phyloP scores from a whole-genome alignment of 768 basidiomycete genomes.

The Mycena indigotica region DNA sequence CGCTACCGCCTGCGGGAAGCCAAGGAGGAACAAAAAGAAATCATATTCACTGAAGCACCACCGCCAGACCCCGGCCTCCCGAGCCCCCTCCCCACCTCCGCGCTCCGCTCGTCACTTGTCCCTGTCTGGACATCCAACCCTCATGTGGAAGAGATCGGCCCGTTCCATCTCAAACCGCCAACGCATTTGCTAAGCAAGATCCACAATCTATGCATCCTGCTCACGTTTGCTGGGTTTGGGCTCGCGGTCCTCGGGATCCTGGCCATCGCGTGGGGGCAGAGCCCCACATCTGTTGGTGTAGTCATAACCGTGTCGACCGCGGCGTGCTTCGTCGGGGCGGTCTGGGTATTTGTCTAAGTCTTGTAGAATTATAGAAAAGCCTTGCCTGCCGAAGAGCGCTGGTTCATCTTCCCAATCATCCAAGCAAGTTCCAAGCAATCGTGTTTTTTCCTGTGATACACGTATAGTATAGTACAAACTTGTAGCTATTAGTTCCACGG shows the following conservation, averaged over 20 bases:
- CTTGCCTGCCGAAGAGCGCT: too few species aligned
- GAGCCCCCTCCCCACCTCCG: not conserved
- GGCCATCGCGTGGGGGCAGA: slow-evolving; percentile 52
- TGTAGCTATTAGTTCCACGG: too few species aligned
- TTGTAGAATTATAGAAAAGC: too few species aligned
- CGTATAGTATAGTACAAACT: too few species aligned
- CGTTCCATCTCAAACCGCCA: slow-evolving; percentile 42
- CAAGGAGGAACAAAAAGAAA: slow-evolving; percentile 46
- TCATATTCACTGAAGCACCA: slow-evolving; percentile 26
- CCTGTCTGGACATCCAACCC: slow-evolving; percentile 47
- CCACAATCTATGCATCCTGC: slow-evolving; percentile 50
- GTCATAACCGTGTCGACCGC: slow-evolving; percentile 10
- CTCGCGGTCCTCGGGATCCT: slow-evolving; percentile 53
- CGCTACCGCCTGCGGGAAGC: slow-evolving; percentile 59
- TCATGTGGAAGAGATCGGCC: slow-evolving; percentile 54
- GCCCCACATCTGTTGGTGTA: slow-evolving; percentile 47
- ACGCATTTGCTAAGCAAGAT: slow-evolving; percentile 51
- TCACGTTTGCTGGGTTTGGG: slow-evolving; percentile 51
- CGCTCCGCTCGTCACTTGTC: slow-evolving; percentile 11
- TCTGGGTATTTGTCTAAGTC: slow-evolving; percentile 23
- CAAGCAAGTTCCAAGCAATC: too few species aligned
- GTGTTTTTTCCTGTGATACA: too few species aligned
- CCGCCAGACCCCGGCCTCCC: slow-evolving; percentile 16
- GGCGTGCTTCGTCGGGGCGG: not conserved
- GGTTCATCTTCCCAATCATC: too few species aligned